Base-by-base conservation (phyloP, 176 grass and related monocot genomes). In the Avena insularis region DNA sequence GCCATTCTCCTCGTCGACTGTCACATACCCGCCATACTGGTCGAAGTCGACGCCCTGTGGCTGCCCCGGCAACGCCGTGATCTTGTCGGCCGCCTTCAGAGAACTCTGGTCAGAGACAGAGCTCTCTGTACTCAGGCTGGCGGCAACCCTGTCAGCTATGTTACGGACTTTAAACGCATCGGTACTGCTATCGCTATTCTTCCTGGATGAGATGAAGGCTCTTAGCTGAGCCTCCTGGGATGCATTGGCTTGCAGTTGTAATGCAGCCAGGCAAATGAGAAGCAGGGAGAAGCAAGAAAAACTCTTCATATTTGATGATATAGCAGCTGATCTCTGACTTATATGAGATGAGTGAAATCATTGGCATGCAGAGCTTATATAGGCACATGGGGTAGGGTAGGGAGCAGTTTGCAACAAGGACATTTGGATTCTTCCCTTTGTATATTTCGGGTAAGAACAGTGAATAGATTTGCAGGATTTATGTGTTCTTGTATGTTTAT, bases 1-100 rank as follows among this genome's bases (percentile, higher is more conserved):
- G 14, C 89, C 88, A 0, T 74, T 89, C 9, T 56, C 6, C 46
- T 55, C 43, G 4, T 89, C 75, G 4, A 93, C 87, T 17, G 89
- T 91, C 4, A 91, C 79, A 23, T 91, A 86, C 23, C 92, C 92
- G 25, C 73, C 29, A 25, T 93, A 93, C 75, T 91, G 92, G 55
- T 91, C 35, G 36, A 93, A 91, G 54, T 89, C 48, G 3, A 76
- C 65, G n/a, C 61, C 71, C 2, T 62, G n/a, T 0, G 92, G 92
- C n/a, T 94, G 89, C 10, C 92, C 89, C 0, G 89, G 89, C 83
- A 94, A 48, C 11, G 79, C 60, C 9, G 53, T 20, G 8, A 94
- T 91, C 89, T 59, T 94, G 15, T 94, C 89, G 7, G 75, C 84
- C 2, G 64, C 91, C 87, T 51, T 87, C 17, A 86, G 36, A 4